phyloP scores from a whole-genome alignment of 768 basidiomycete genomes.

The Panaeolus cyanescens region DNA sequence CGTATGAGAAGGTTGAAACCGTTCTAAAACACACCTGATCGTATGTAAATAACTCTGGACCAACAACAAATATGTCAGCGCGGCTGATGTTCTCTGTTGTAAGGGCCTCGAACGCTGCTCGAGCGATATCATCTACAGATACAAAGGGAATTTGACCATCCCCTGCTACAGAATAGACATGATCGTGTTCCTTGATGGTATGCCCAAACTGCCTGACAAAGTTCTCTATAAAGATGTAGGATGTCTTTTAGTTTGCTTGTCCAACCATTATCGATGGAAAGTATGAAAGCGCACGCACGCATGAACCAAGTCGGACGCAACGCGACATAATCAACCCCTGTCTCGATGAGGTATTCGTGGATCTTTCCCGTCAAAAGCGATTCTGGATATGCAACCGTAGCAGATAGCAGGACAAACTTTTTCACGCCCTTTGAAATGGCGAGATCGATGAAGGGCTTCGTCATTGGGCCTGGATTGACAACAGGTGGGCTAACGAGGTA shows the following conservation, averaged over 20 bases:
- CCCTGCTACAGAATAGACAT: conserved; percentile 16
- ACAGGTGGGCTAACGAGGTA: conserved; percentile 20
- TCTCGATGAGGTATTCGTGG: neutral
- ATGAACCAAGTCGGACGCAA: conserved; percentile 26
- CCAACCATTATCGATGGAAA: too few species aligned
- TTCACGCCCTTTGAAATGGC: conserved; percentile 21
- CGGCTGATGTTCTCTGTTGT: conserved; percentile 17
- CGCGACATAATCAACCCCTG: conserved; percentile 20
- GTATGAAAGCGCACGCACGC: neutral
- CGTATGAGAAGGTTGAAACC: neutral
- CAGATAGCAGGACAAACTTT: conserved; percentile 24
- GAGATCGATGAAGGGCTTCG: conserved; percentile 24
- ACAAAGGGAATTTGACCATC: conserved; percentile 22
- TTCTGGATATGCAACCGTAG: neutral
- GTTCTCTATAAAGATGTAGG: neutral
- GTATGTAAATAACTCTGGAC: conserved; percentile 26
- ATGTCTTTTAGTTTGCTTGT: too few species aligned
- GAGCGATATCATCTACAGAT: conserved; percentile 25
- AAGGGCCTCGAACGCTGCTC: conserved; percentile 22
- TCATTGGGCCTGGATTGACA: conserved; percentile 9
- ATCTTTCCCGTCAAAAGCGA: neutral
- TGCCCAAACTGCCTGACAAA: neutral
- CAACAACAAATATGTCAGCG: conserved; percentile 20
- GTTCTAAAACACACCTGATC: conserved; percentile 23
- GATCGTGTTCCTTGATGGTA: neutral